Evolutionary conservation across 2,329 filamentous ascomycete genomes (phyloP).

Genomic region (Dactylellina leptospora): DNA sequence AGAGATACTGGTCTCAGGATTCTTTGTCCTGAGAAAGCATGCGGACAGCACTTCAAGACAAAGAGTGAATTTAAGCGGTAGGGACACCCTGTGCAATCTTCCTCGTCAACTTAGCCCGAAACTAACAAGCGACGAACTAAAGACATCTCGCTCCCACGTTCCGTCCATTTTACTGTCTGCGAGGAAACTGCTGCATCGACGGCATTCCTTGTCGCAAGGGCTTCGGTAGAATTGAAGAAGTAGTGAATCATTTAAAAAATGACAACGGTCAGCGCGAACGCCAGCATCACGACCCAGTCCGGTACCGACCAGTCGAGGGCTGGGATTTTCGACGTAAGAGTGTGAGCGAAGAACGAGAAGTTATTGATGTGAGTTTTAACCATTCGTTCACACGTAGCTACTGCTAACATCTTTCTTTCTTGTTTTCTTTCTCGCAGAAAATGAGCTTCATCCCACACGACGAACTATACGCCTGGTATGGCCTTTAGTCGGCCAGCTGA

Average conservation of each 20-base stretch:
- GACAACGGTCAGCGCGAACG: conserved; percentile 49
- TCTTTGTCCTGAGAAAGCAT: conserved; percentile 47
- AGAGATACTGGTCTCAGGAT: conserved; percentile 26
- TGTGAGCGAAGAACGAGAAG: conserved; percentile 11
- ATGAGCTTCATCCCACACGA: conserved; percentile 33
- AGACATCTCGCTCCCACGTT: conserved; percentile 47
- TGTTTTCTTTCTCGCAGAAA: conserved; percentile 7
- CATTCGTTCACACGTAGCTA: too few species aligned
- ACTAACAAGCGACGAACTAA: conserved; percentile 6
- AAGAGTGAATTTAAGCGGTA: conserved; percentile 47
- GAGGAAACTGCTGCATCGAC: conserved; percentile 49
- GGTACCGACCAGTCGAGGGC: conserved; percentile 51
- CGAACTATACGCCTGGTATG: conserved; percentile 23
- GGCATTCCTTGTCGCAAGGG: conserved; percentile 44
- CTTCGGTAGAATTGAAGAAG: conserved; percentile 51
- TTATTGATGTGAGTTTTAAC: conserved; percentile 35
- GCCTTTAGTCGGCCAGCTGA: conserved; percentile 7
- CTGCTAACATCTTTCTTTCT: too few species aligned
- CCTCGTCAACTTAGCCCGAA: neutral
- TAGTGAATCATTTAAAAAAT: conserved; percentile 45
- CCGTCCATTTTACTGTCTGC: conserved; percentile 46
- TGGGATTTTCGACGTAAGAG: conserved; percentile 48
- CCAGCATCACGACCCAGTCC: conserved; percentile 44
- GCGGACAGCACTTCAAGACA: conserved; percentile 20
- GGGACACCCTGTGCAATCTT: neutral